These are phyloP conservation scores for Fusarium chlamydosporum DNA, from an alignment of 2,329 filamentous ascomycete genomes.

Conservation along the genomic window DNA sequence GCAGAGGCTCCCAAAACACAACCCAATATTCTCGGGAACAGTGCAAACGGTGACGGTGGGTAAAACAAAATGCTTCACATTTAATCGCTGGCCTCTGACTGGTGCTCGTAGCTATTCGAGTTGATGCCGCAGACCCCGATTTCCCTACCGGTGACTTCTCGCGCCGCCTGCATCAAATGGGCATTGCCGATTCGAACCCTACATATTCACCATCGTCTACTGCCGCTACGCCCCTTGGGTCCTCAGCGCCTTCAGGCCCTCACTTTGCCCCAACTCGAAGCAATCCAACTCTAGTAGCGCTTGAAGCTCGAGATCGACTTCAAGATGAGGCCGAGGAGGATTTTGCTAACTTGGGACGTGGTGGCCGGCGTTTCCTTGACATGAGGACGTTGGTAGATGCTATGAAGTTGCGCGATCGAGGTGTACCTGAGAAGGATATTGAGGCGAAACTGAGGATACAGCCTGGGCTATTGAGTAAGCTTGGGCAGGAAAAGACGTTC, in stretches of 20 bases:
- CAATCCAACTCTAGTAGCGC: slow-evolving; percentile 64
- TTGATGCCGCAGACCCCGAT: slow-evolving; percentile 61
- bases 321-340: slow-evolving; percentile 62
- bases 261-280: slow-evolving; percentile 52
- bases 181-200: slow-evolving; percentile 67
- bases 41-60: slow-evolving; percentile 45
- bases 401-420: slow-evolving; percentile 60
- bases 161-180: slow-evolving; percentile 67
- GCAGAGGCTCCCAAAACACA: slow-evolving; percentile 30
- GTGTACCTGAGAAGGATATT: slow-evolving; percentile 58
- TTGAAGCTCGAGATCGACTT: slow-evolving; percentile 63
- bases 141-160: slow-evolving; percentile 62
- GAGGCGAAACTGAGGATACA: slow-evolving; percentile 63
- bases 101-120: slow-evolving; percentile 55
- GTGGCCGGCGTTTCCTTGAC: slow-evolving; percentile 63
- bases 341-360: slow-evolving; percentile 57
- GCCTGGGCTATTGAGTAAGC: slow-evolving; percentile 60
- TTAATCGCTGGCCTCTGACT: slow-evolving; percentile 26
- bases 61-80: neutral
- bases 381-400: slow-evolving; percentile 63
- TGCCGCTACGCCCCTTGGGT: slow-evolving; percentile 49
- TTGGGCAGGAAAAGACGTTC: slow-evolving; percentile 61
- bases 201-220: slow-evolving; percentile 68
- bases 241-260: slow-evolving; percentile 45
- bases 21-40: slow-evolving; percentile 30